These are phyloP conservation scores for Schizothecium vesticola DNA, from an alignment of 495 filamentous ascomycete species.

Conservation along the genomic window DNA sequence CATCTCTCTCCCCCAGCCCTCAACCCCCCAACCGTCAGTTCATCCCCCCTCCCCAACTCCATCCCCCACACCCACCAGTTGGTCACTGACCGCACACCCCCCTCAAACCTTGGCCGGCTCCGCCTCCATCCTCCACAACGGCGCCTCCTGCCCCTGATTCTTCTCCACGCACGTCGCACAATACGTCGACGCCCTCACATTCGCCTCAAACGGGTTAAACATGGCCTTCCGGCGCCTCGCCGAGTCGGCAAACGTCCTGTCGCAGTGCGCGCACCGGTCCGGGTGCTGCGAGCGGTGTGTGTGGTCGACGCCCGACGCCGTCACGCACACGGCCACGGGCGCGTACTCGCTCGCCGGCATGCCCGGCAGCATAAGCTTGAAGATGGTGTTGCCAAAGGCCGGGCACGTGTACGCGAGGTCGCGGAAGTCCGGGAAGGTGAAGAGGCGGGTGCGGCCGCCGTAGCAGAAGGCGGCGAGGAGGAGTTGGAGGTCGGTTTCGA, in stretches of 20 bases:
- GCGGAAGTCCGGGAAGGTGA: not conserved
- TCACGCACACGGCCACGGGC: not conserved
- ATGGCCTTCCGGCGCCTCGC: slow-evolving; percentile 1
- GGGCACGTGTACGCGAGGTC: not conserved
- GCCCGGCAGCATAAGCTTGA: slow-evolving; percentile 9
- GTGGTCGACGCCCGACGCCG: slow-evolving; percentile 4
- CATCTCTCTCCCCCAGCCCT: no score
- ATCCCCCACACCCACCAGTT: not conserved
- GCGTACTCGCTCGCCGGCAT: not conserved
- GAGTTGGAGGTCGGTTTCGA: slow-evolving; percentile 3
- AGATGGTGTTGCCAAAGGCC: slow-evolving; percentile 6
- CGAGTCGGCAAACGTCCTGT: slow-evolving; percentile 13
- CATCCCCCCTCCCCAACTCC: no score
- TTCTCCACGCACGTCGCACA: slow-evolving; percentile 11
- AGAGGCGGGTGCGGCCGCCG: slow-evolving; percentile 15
- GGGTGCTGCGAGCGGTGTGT: slow-evolving; percentile 17
- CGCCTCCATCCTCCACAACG: slow-evolving; percentile 1
- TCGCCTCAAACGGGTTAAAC: slow-evolving; percentile 15
- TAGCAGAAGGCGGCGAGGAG: slow-evolving; percentile 15
- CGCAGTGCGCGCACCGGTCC: slow-evolving; percentile 17
- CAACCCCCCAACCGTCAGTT: no score
- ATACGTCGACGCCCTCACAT: slow-evolving; percentile 12
- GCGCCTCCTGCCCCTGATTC: not conserved
- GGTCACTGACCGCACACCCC: no score
- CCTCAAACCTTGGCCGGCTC: not conserved